Evolutionary conservation across 2,329 filamentous ascomycete genomes (phyloP), one percentile per base, ranked within the genome.

Genomic region (Fusarium cicatricum): DNA sequence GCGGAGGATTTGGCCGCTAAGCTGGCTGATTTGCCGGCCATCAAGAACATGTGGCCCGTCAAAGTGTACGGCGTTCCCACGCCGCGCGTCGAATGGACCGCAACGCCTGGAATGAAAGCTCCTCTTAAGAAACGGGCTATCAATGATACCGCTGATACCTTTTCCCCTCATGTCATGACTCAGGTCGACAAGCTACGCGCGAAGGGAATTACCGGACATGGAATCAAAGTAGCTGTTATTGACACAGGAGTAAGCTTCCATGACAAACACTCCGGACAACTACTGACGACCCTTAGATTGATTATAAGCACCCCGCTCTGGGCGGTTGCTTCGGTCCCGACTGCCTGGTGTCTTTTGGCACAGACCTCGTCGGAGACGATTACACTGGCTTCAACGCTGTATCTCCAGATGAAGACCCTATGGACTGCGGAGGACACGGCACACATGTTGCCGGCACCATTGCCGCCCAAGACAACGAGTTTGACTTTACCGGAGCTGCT

Each of bases 371-470:
- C 6, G 85, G 85, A 14, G 82, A 88, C 52, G 74, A 73, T 21
- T 85, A 80, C 65, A 72, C 60, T 23, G 77, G 76, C 28, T 60
- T 15, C 15, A 60, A 77, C 50, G 74, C 68, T 2, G 77, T 78
- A 3, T 23, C 72, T 1, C 81, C 82, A 1, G 81, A 81, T 60
- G 43, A 71, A 1, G 80, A 84, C 56, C 85, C 85, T 3, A 81
- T 82, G 64, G 82, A 82, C 55, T 85, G 83, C 62, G 72, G 65
- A 6, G 85, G 85, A 2, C 85, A 89, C 68, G 85, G 86, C 23
- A 85, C 82, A 2, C 84, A 86, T 69, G 84, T 87, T 19, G 78
- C 85, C 5, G 86, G 86, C 37, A 87, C 84, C 56, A 80, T 89
- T 39, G 85, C 84, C 3, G 85, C 85, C 2, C 81, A 86, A 68